These are phyloP conservation scores for Aspergillus conjunctus DNA, from an alignment of 495 filamentous ascomycete species.

Conservation along the genomic window DNA sequence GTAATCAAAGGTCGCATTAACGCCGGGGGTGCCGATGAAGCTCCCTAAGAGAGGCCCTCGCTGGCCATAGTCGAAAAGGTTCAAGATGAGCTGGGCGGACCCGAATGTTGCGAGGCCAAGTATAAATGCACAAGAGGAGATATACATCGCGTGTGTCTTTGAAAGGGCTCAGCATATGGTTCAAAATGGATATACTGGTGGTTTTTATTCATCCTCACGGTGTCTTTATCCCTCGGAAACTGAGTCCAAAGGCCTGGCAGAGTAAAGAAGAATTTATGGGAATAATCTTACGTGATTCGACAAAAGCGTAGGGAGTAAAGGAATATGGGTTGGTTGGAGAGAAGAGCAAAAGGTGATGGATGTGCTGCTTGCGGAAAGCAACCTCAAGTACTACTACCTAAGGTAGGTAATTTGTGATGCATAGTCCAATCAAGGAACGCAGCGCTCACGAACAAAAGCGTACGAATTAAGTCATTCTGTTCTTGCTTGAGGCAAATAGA, in stretches of 20 bases:
- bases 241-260: too few species aligned
- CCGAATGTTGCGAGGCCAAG: slow-evolving; percentile 10
- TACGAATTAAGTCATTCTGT: too few species aligned
- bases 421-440: too few species aligned
- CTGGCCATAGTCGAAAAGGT: slow-evolving; percentile 24
- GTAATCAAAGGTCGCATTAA: slow-evolving; percentile 35
- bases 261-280: too few species aligned
- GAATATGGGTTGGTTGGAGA: background rate
- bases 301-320: background rate
- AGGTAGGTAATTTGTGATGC: too few species aligned
- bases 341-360: background rate
- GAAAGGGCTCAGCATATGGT: too few species aligned
- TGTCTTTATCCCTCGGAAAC: too few species aligned
- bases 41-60: slow-evolving; percentile 21
- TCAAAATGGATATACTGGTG: too few species aligned
- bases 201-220: too few species aligned
- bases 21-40: slow-evolving; percentile 18
- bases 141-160: slow-evolving; percentile 4
- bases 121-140: background rate
- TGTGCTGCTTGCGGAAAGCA: background rate
- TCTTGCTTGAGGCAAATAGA: too few species aligned
- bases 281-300: too few species aligned
- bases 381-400: background rate
- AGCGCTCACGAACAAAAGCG: too few species aligned
- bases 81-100: slow-evolving; percentile 14